These are phyloP conservation scores for Malus sylvestris DNA, from an alignment of 306 rosid genomes.

Conservation along the genomic window DNA sequence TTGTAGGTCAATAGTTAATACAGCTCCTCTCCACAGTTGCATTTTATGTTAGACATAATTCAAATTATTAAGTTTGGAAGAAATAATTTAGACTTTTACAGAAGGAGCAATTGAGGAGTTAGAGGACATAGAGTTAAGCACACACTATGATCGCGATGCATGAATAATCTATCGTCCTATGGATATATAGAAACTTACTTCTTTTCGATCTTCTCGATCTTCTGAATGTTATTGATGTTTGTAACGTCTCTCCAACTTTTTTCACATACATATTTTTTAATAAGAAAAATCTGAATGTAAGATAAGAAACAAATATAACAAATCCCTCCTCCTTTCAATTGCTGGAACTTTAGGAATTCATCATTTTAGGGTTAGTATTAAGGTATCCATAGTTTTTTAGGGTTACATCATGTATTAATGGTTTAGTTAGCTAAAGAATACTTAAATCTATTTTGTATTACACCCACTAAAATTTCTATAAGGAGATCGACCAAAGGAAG, in stretches of 20 bases:
- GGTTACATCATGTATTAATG: neutral
- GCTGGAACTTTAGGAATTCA: neutral
- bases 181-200: neutral
- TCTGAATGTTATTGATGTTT: no score
- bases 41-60: neutral
- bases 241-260: neutral
- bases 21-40: neutral
- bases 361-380: no score
- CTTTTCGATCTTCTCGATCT: neutral
- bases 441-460: no score
- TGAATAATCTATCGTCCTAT: neutral
- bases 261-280: neutral
- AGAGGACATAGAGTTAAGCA: neutral
- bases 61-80: neutral
- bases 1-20: neutral
- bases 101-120: neutral
- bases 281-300: neutral
- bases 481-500: neutral
- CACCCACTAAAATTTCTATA: neutral
- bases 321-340: neutral
- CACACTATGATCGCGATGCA: neutral
- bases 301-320: neutral
- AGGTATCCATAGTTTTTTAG: neutral
- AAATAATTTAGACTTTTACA: neutral
- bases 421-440: neutral